Evolutionary conservation across 1,284 basidiomycete species (phyloP), one percentile per base, ranked within the genome.

Genomic region (Melampsora abietis-canadensis): DNA sequence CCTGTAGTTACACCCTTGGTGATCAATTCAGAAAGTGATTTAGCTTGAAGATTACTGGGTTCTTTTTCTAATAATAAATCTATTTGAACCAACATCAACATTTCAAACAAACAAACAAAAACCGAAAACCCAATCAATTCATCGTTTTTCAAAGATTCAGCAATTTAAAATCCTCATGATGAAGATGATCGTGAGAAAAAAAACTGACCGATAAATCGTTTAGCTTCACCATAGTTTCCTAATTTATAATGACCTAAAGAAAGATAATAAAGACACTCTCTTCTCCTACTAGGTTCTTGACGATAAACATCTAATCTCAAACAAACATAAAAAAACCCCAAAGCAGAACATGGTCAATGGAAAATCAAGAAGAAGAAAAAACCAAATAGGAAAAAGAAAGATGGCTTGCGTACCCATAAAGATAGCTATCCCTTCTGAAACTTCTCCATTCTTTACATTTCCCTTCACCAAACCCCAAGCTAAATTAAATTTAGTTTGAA

Each of bases 401-500:
- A 60, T 30, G 24, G 31, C 40, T 12, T 44, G 81, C 87, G 68
- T 78, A 90, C 94, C 94, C 86, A 96, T 94, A 75, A 99, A 84
- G 66, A 98, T 82, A 78, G 88, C 88, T 65, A 98, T 92, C 48
- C 96, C 94, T 81, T 94, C 89, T 0, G 90, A 91, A 80, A 96
- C 92, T 79, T 95, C 86, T 44, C 91, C 89, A 67, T 87, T 85
- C 78, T 37, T 24, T 12, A 44, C 44, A 51, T 63, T 48, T 57
- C 48, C 37, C 27, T 68, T 64, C 40, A 69, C 69, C 37, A 59
- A 66, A 54, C 73, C 82, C 85, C 82, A 82, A 76, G 94, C 91
- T 82, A 91, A 95, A 85, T 98, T 98, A 85, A 99, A 99, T 83
- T 94, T 96, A 68, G 93, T 95, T 84, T 99, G 96, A 2, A 91